A percentile compares a stretch with the other conserved stretches of the same genome.
Conservation (phyloP, 805 yeast genomes). For the Yamadazyma sp. region DNA sequence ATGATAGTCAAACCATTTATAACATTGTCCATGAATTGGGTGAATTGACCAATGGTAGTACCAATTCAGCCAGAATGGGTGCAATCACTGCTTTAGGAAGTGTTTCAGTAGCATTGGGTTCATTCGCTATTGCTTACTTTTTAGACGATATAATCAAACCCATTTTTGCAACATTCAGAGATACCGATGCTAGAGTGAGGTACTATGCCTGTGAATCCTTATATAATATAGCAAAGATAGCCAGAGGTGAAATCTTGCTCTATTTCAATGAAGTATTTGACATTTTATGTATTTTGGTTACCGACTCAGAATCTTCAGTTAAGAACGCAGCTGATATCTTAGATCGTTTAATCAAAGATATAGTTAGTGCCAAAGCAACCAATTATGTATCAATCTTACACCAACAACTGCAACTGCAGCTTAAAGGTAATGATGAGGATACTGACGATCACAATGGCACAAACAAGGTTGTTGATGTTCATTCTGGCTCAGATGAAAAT, state of each 20-base stretch:
- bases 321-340: slow-evolving; percentile 93
- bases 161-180: slow-evolving; percentile 92
- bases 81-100: slow-evolving; percentile 96
- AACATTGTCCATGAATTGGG: slow-evolving; percentile 70
- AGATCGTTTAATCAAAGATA: slow-evolving; percentile 87
- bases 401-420: slow-evolving; percentile 23
- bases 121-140: slow-evolving; percentile 76
- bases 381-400: slow-evolving; percentile 76
- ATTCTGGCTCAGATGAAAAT: neutral
- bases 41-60: slow-evolving; percentile 74
- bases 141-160: slow-evolving; percentile 87
- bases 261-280: slow-evolving; percentile 95
- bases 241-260: slow-evolving; percentile 87
- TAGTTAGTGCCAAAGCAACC: slow-evolving; percentile 91
- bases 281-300: slow-evolving; percentile 82
- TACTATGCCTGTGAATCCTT: slow-evolving; percentile 96
- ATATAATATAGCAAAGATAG: slow-evolving; percentile 94
- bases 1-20: slow-evolving; percentile 58
- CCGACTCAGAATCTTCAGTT: slow-evolving; percentile 88
- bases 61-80: slow-evolving; percentile 76
- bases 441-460: neutral
- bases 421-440: neutral
- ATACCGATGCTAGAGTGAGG: slow-evolving; percentile 94
- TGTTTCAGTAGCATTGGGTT: slow-evolving; percentile 89
- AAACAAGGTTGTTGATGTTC: too few species aligned